A percentile compares a stretch with the other conserved stretches of the same genome.
Evolutionary conservation across 805 yeast genomes (phyloP).

Genomic region (Candida parachauliodes): DNA sequence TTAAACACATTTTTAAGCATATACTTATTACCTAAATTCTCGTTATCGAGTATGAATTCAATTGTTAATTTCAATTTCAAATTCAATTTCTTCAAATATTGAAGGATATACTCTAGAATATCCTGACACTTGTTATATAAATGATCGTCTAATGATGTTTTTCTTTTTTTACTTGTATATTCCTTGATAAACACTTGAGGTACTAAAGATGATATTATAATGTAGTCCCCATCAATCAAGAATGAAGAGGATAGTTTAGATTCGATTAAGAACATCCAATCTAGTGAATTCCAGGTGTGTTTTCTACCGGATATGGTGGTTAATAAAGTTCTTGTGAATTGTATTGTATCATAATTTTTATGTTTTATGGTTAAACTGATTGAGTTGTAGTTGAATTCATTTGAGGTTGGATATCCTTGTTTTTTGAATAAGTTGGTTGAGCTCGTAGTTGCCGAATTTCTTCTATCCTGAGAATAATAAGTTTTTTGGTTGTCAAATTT

Average conservation of each 20-base stretch:
- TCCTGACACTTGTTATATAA: constrained; percentile 23
- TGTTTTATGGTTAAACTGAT: constrained; percentile 45
- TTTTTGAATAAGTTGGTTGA: constrained; percentile 7
- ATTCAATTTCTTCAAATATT: constrained; percentile 12
- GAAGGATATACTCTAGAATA: constrained; percentile 21
- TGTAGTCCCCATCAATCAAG: constrained; percentile 35
- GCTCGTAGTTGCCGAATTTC: constrained; percentile 10
- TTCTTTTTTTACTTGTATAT: constrained; percentile 9
- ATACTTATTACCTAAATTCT: constrained; percentile 24
- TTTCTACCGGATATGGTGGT: constrained; percentile 37
- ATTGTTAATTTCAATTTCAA: constrained; percentile 36
- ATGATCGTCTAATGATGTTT: constrained; percentile 15
- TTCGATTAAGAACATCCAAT: constrained; percentile 31
- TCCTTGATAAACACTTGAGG: constrained; percentile 18
- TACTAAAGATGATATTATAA: constrained; percentile 33
- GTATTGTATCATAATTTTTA: constrained; percentile 24
- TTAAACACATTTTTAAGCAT: constrained; percentile 34
- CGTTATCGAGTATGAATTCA: constrained; percentile 30
- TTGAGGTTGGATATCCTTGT: constrained; percentile 25
- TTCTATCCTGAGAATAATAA: constrained; percentile 19
- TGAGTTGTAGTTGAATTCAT: constrained; percentile 36
- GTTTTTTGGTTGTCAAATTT: constrained; percentile 41
- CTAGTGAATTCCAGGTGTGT: constrained; percentile 43
- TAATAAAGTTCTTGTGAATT: constrained; percentile 29
- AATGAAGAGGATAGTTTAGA: constrained; percentile 14